Evolutionary conservation across 2,329 filamentous ascomycete genomes (phyloP).

Genomic region (Blastomyces silverae): DNA sequence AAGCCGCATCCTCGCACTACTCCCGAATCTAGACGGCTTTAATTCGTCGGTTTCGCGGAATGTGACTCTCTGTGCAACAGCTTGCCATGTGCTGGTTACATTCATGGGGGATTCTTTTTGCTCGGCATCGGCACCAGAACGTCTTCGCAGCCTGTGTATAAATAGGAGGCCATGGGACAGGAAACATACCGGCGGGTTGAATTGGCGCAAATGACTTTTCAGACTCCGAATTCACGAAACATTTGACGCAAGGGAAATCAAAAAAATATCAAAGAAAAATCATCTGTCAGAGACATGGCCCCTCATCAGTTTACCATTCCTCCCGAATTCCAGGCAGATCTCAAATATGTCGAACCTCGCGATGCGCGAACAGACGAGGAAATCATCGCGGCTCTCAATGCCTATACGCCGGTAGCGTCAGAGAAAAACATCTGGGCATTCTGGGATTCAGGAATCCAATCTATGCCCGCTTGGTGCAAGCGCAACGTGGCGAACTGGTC

Average conservation of each 20-base stretch:
- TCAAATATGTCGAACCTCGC: background rate
- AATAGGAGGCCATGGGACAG: background rate
- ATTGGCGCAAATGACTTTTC: background rate
- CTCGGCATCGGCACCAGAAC: background rate
- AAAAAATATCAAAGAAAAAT: background rate
- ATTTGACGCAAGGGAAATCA: no score
- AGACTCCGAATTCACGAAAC: background rate
- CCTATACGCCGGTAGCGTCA: background rate
- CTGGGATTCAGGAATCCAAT: slow-evolving; percentile 36
- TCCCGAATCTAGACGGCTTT: background rate
- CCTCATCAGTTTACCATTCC: background rate
- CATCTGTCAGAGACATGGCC: background rate
- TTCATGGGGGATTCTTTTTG: no score
- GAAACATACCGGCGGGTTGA: background rate
- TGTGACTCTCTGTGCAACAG: background rate
- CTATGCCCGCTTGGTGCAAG: background rate
- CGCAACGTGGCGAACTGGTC: background rate
- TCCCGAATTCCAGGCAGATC: slow-evolving; percentile 2
- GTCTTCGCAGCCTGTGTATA: background rate
- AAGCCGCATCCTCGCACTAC: no score
- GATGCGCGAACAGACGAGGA: background rate
- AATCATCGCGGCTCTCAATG: background rate
- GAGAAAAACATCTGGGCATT: slow-evolving; percentile 40
- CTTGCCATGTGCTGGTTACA: no score
- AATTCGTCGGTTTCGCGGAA: background rate